Base-by-base conservation (phyloP, 495 filamentous ascomycete genomes). In the Cairneyella variabilis region DNA sequence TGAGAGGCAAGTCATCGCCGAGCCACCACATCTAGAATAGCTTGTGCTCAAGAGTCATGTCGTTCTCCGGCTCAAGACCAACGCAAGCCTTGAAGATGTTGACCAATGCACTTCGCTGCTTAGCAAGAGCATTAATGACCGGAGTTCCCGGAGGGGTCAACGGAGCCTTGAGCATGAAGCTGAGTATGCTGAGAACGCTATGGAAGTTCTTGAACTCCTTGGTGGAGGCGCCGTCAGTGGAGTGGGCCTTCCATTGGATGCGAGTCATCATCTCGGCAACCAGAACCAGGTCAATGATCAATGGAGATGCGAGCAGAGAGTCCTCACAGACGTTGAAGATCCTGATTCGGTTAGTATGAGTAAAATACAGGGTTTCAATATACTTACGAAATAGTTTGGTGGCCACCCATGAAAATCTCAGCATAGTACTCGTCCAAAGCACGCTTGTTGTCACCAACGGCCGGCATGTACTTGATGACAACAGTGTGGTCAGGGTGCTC, bases 41-140 rank as follows among this genome's bases (percentile, higher is more conserved):
- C 85, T 97, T 99, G 77, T 99, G 93, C 82, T 99, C 93, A 36
- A 99, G 81, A 44, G 92, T 97, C 95, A 99, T 97, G 69, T 99
- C 93, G 44, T 85, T 93, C 82, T 99, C 93, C 20, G 95, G 93
- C 80, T 95, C 90, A 55, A 99, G 80, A 64, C 93, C 93, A 66
- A 99, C 86, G 63, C 95, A 97, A 46, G 95, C 95, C 63, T 92
- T 91, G 84, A 99, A 95, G 74, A 99, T 97, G 79, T 99, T 99
- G 69, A 88, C 90, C 69, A 99, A 71, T 20, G 92, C 91, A 57
- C 79, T 85, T 57, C 93, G 89, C 79, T 99, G 93, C 84, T 99
- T 99, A 66, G 86, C 88, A 56, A 99, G 80, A 37, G 93, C 82
- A 67, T 99, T 99, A 72, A 99, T 82, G 45, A 99, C 95, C 11